Evolutionary conservation across 2,329 filamentous ascomycete genomes (phyloP).

Genomic region (Dactylellina leptospora): DNA sequence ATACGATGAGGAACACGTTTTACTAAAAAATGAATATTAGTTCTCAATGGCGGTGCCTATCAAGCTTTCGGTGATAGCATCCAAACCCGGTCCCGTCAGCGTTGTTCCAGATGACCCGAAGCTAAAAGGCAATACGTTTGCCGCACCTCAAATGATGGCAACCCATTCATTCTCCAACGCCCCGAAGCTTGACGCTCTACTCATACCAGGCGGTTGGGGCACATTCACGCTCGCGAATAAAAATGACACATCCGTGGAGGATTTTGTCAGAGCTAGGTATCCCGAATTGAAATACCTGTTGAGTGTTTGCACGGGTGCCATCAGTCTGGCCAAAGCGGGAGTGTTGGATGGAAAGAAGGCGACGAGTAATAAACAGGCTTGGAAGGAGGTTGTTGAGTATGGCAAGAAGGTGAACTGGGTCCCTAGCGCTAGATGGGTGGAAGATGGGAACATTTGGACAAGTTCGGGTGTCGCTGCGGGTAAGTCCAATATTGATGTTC

Average conservation of each 20-base stretch:
- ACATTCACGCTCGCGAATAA: conserved; percentile 57
- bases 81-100: neutral
- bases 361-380: conserved; percentile 70
- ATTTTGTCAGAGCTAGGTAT: conserved; percentile 63
- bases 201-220: conserved; percentile 72
- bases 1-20: too few species aligned
- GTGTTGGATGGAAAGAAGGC: conserved; percentile 69
- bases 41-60: neutral
- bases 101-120: neutral
- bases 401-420: conserved; percentile 69
- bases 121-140: neutral
- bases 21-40: neutral
- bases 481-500: conserved; percentile 56
- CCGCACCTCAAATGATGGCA: conserved; percentile 35
- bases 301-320: conserved; percentile 73
- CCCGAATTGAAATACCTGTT: conserved; percentile 67
- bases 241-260: conserved; percentile 14
- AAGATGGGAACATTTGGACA: conserved; percentile 73
- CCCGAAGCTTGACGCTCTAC: conserved; percentile 67
- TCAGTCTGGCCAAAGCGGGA: conserved; percentile 68
- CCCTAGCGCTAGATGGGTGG: conserved; percentile 70
- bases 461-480: conserved; percentile 71
- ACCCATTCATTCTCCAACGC: conserved; percentile 54
- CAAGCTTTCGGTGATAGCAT: neutral
- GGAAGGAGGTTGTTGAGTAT: conserved; percentile 61